Conservation (phyloP, 2,329 filamentous ascomycete species). For the Samsoniella hepiali region DNA sequence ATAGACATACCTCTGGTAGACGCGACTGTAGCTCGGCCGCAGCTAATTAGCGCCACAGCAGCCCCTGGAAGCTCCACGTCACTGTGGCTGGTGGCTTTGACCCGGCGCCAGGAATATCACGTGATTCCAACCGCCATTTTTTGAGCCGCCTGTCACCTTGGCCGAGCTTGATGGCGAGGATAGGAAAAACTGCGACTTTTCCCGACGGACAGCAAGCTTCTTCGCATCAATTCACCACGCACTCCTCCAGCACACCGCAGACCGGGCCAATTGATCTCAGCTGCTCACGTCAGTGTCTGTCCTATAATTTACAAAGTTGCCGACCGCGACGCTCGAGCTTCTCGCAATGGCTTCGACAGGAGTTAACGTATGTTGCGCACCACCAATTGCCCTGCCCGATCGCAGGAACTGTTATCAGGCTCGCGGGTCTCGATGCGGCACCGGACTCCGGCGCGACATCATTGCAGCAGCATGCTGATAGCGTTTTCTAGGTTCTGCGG, state of each 20-base stretch:
- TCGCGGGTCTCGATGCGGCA: background rate
- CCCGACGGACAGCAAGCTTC: slow-evolving; percentile 42
- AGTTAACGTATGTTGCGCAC: slow-evolving; percentile 58
- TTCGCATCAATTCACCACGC: slow-evolving; percentile 37
- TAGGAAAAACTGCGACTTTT: slow-evolving; percentile 48
- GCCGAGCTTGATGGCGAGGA: slow-evolving; percentile 31
- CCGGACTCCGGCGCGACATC: background rate
- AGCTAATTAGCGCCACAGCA: slow-evolving; percentile 11
- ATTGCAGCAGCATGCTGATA: slow-evolving; percentile 27
- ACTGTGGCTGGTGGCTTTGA: slow-evolving; percentile 5
- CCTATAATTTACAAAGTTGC: slow-evolving; percentile 27
- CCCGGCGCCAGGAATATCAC: slow-evolving; percentile 3
- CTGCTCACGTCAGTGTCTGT: slow-evolving; percentile 30
- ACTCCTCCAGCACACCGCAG: slow-evolving; percentile 39
- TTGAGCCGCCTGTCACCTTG: slow-evolving; percentile 18
- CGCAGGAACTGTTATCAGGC: background rate
- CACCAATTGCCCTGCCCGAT: background rate
- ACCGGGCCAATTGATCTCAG: slow-evolving; percentile 46
- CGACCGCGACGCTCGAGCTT: slow-evolving; percentile 42
- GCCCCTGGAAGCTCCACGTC: slow-evolving; percentile 7
- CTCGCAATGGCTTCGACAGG: slow-evolving; percentile 63
- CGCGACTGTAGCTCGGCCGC: slow-evolving; percentile 10
- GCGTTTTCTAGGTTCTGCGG: slow-evolving; percentile 74
- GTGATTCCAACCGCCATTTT: slow-evolving; percentile 17
- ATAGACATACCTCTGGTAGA: background rate